A percentile compares a stretch with the other conserved stretches of the same genome.
These are phyloP conservation scores for Aspergillus clavatus DNA, from an alignment of 2,329 filamentous ascomycete genomes.

Conservation along the genomic window DNA sequence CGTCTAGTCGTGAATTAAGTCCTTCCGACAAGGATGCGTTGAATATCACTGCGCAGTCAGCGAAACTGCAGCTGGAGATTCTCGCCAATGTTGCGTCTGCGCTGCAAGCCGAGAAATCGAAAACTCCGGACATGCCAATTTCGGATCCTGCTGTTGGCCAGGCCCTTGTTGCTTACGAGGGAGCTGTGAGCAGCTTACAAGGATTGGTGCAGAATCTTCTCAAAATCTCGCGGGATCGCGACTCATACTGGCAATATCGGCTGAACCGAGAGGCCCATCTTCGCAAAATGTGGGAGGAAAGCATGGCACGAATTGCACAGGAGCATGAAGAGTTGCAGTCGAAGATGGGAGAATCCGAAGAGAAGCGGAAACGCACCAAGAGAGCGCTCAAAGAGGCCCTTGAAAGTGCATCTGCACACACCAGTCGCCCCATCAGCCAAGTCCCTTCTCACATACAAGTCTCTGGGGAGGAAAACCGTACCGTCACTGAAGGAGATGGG, in stretches of 20 bases:
- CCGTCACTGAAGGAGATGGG: conserved; percentile 35
- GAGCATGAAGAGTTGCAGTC: conserved; percentile 91
- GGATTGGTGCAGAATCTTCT: conserved; percentile 79
- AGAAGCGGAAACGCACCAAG: conserved; percentile 85
- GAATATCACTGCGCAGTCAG: conserved; percentile 94
- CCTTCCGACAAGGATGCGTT: conserved; percentile 85
- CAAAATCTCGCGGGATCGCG: conserved; percentile 87
- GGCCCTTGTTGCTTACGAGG: conserved; percentile 80
- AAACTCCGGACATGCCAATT: conserved; percentile 66
- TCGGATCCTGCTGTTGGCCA: conserved; percentile 71
- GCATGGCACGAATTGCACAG: conserved; percentile 92
- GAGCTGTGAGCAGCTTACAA: conserved; percentile 81
- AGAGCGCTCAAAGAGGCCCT: conserved; percentile 81
- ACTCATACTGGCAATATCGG: conserved; percentile 94
- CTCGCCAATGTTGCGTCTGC: conserved; percentile 81
- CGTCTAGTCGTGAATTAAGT: conserved; percentile 68
- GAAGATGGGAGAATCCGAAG: conserved; percentile 80
- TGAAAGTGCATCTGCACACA: conserved; percentile 49
- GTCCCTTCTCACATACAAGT: conserved; percentile 28
- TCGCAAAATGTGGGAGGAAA: conserved; percentile 96
- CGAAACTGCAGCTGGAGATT: conserved; percentile 85
- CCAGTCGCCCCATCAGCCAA: conserved; percentile 34
- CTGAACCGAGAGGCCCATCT: conserved; percentile 88
- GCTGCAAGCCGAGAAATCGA: conserved; percentile 64
- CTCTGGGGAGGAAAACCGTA: conserved; percentile 29